Evolutionary conservation across 2,329 filamentous ascomycete genomes (phyloP).

Genomic region (Botrytis deweyae): DNA sequence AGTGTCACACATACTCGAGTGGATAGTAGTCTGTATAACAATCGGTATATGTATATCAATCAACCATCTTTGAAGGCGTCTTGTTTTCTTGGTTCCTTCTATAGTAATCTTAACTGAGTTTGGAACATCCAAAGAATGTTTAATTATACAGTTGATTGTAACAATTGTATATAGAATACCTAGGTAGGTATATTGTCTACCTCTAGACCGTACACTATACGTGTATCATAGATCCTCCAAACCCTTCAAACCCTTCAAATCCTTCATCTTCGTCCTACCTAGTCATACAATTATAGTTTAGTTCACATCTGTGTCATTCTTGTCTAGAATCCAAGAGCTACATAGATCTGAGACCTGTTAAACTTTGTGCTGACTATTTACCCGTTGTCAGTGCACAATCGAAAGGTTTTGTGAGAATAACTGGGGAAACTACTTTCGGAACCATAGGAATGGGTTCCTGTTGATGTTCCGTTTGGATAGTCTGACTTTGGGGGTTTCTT

Average conservation of each 20-base stretch:
- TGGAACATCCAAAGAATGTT: background rate
- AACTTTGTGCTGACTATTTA: background rate
- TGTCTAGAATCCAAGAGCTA: background rate
- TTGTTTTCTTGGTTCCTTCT: background rate
- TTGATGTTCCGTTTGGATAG: background rate
- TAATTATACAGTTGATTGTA: background rate
- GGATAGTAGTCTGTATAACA: background rate
- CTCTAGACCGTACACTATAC: background rate
- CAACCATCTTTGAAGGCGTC: background rate
- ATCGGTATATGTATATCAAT: background rate
- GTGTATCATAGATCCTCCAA: background rate
- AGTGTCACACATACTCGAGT: background rate
- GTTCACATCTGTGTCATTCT: background rate
- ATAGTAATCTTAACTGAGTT: background rate
- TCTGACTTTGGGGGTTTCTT: background rate
- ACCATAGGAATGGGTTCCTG: conserved; percentile 8
- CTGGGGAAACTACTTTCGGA: background rate
- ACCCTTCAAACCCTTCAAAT: background rate
- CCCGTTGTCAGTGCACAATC: conserved; percentile 2
- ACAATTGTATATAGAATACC: background rate
- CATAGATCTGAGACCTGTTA: conserved; percentile 3
- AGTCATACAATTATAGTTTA: background rate
- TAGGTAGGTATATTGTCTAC: background rate
- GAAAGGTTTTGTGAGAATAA: conserved; percentile 3
- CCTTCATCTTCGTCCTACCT: background rate